Base-by-base conservation (phyloP, 192 early-diverging fungal species). In the Umbelopsis sp. region DNA sequence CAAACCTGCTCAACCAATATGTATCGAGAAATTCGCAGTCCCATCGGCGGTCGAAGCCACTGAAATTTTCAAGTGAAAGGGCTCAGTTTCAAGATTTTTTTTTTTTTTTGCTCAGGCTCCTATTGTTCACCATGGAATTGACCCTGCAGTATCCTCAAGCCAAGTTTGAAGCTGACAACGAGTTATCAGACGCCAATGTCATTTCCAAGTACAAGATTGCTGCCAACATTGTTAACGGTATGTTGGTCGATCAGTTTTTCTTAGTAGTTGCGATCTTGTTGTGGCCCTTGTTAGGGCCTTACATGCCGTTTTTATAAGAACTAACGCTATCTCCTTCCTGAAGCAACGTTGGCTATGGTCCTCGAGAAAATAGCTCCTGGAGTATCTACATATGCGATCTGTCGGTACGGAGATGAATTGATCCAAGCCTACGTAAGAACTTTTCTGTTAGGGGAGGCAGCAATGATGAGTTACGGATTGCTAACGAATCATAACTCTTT, bases 151-250 rank as follows among this genome's bases (percentile, higher is more conserved):
- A 81, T 25, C 72, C 79, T 1, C 72, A 72, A 32, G 73, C 83
- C 59, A 86, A 86, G 74, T 86, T 83, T 26, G 81, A 81, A 31
- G 44, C 80, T 34, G 90, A 91, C 82, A 91, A 94, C 81, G 80
- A 85, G 68, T 77, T 94, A 38, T 69, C 73, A n/a, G 82, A 91
- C 74, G 80, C 85, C 14, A 81, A 73, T 31, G 88, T 90, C 69
- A 76, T 93, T 66, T 87, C 86, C 62, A 93, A 94, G 77, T 94
- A 95, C 80, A 81, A 80, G 47, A 80, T 82, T n/a, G 89, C 91
- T 26, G 91, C 91, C 21, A 89, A 91, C 68, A 87, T 95, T 75
- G 89, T 86, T 43, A 91, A 94, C 74, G 84, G 92, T 92, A 82
- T 73, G 73, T 5, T 36, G 41, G 5, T 11, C 12, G 12, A 6